Evolutionary conservation across 1,284 basidiomycete genomes (phyloP), one percentile per base, ranked within the genome.

Genomic region (Stygiomarasmius scandens): DNA sequence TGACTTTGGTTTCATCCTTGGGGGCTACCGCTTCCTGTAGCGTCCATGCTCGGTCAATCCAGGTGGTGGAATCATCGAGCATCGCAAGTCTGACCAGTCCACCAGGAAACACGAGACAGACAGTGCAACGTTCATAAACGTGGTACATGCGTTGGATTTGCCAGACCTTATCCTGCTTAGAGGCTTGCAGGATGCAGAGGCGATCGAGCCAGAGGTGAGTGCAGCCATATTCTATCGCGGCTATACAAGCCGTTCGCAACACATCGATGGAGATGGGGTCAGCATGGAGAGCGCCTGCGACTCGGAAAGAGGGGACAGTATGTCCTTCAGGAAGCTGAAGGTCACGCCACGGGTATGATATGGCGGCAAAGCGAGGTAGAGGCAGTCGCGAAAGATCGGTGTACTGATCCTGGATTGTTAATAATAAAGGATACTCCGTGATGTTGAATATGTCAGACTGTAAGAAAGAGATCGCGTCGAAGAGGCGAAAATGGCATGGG

Each of bases 41-140:
- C 29, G 29, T 32, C 29, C 29, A 32, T 12, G 29, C 29, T 32
- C 29, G 29, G 29, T 32, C 29, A 32, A 32, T 32, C 29, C 29
- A 32, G 29, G 29, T 32, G 12, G 29, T 32, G 29, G 5, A 6
- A 32, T 32, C 29, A 32, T 32, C 29, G 22, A 25, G 22, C 22
- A 11, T 23, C 14, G 43, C 43, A 45, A 45, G 43, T 23, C 43
- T 45, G 16, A 45, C 22, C 22, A 45, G 43, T 23, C 43, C 43
- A 45, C 43, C 43, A 6, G 43, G 43, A 45, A 45, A 45, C 43
- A 45, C 43, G 43, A 45, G 43, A 45, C 43, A 45, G 22, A 45
- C 16, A 16, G 43, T 16, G 22, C 43, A 32, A 12, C 29, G 29
- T 32, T 32, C 29, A 32, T 32, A 32, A 5, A 32, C 29, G 12